phyloP scores from a whole-genome alignment of 495 filamentous ascomycete species.

The Pyronema omphalodes region DNA sequence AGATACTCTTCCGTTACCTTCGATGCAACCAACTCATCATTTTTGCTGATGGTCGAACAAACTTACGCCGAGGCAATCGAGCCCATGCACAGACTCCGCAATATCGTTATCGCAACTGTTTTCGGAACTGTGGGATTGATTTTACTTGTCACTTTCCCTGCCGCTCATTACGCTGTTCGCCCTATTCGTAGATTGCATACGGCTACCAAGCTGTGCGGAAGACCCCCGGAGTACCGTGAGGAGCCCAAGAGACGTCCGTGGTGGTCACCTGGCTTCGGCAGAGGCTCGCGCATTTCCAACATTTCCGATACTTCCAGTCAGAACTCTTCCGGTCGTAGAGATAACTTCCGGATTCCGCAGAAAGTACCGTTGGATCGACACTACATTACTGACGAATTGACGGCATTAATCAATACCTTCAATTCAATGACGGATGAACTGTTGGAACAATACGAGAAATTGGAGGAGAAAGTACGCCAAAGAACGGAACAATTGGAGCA shows the following conservation, averaged over 20 bases:
- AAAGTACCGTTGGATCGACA: conserved; percentile 62
- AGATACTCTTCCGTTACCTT: conserved; percentile 2
- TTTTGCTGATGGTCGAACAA: conserved; percentile 72
- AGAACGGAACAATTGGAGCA: conserved; percentile 62
- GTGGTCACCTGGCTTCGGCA: not conserved
- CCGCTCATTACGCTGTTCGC: conserved; percentile 63
- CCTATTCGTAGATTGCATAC: conserved; percentile 51
- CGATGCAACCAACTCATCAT: conserved; percentile 34
- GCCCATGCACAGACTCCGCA: conserved; percentile 51
- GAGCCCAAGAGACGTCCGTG: conserved; percentile 4
- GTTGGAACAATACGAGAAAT: conserved; percentile 60
- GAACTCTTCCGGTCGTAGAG: conserved; percentile 8
- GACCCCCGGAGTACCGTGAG: conserved; percentile 5
- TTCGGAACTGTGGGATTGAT: conserved; percentile 60
- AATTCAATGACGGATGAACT: conserved; percentile 91
- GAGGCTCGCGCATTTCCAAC: not conserved
- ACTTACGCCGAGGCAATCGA: conserved; percentile 49
- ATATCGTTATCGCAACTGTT: conserved; percentile 64
- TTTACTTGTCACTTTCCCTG: conserved; percentile 35
- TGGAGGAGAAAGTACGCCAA: conserved; percentile 70
- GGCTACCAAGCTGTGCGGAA: conserved; percentile 3
- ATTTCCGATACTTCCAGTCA: not conserved
- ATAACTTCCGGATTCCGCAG: conserved; percentile 52
- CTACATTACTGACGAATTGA: conserved; percentile 65
- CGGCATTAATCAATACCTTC: conserved; percentile 68